Conservation (phyloP, 495 filamentous ascomycete genomes). For the Stereocaulon alpinum region DNA sequence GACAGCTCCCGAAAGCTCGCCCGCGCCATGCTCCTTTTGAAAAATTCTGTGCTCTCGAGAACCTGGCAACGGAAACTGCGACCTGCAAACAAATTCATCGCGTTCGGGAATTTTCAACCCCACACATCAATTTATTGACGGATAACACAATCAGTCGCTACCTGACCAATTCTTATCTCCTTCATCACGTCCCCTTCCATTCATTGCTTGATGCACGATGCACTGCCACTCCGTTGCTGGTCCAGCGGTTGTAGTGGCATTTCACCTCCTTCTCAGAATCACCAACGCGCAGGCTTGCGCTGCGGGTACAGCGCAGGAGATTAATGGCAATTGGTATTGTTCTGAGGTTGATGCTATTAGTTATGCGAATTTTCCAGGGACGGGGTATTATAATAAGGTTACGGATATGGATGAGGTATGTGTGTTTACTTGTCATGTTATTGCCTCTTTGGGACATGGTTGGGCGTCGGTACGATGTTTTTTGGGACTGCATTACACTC, state of each 20-base stretch:
- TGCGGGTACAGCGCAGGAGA: slow-evolving; percentile 10
- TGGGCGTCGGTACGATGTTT: too few species aligned
- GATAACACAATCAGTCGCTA: background rate
- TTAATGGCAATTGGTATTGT: slow-evolving; percentile 41
- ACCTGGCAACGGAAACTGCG: background rate
- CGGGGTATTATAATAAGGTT: slow-evolving; percentile 50
- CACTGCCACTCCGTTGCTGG: background rate
- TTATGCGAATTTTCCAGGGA: slow-evolving; percentile 45
- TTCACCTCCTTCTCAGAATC: background rate
- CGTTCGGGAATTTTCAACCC: background rate
- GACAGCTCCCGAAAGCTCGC: background rate
- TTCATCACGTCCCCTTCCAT: background rate
- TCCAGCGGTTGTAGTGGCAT: slow-evolving; percentile 3
- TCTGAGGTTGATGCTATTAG: slow-evolving; percentile 46
- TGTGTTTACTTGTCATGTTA: too few species aligned
- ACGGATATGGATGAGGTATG: slow-evolving; percentile 40
- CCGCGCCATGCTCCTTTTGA: background rate
- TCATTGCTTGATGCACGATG: slow-evolving; percentile 1
- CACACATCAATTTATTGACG: background rate
- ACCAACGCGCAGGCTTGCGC: slow-evolving; percentile 8
- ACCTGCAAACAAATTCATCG: background rate
- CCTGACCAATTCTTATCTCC: background rate
- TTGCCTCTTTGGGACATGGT: too few species aligned
- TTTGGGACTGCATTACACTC: too few species aligned
- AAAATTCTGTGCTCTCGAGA: background rate